phyloP scores from a whole-genome alignment of 2,329 filamentous ascomycete species.

The Zelopaecilomyces penicillatus region DNA sequence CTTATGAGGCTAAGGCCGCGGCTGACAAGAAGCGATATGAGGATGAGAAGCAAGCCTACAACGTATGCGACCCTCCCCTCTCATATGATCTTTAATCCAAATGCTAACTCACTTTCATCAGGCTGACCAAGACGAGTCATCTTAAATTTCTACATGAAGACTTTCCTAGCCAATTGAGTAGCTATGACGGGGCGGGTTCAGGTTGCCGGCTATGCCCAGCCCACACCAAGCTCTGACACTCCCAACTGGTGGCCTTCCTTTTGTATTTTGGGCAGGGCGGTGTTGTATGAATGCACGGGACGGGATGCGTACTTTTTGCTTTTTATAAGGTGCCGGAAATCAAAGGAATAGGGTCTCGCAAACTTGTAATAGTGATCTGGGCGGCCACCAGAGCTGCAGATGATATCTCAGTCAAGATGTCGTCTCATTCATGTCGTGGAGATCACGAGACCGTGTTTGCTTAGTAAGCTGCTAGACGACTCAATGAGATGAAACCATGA shows the following conservation, averaged over 20 bases:
- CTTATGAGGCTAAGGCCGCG: conserved; percentile 94
- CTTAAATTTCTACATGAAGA: conserved; percentile 5
- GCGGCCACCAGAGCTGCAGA: conserved; percentile 18
- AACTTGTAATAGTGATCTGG: conserved; percentile 23
- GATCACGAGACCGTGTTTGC: conserved; percentile 2
- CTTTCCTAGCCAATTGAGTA: background rate
- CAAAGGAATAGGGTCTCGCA: conserved; percentile 26
- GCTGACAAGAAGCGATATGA: conserved; percentile 99
- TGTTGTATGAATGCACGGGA: conserved; percentile 36
- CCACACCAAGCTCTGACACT: background rate
- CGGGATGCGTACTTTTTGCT: conserved; percentile 30
- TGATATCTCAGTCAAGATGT: too few relatives aligned
- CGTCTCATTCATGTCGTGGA: too few relatives aligned
- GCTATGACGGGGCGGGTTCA: conserved; percentile 1
- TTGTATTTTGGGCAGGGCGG: conserved; percentile 31
- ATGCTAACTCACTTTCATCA: conserved; percentile 3
- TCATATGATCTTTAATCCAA: conserved; percentile 9
- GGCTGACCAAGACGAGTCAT: conserved; percentile 16
- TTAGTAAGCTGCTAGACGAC: too few relatives aligned
- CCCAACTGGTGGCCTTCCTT: conserved; percentile 14
- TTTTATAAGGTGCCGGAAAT: conserved; percentile 22
- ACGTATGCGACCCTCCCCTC: conserved; percentile 47
- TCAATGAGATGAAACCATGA: too few relatives aligned
- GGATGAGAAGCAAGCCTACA: conserved; percentile 92
- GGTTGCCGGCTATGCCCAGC: conserved; percentile 1